phyloP scores from a whole-genome alignment of 2,329 filamentous ascomycete species.

The Grosmannia clavigera region DNA sequence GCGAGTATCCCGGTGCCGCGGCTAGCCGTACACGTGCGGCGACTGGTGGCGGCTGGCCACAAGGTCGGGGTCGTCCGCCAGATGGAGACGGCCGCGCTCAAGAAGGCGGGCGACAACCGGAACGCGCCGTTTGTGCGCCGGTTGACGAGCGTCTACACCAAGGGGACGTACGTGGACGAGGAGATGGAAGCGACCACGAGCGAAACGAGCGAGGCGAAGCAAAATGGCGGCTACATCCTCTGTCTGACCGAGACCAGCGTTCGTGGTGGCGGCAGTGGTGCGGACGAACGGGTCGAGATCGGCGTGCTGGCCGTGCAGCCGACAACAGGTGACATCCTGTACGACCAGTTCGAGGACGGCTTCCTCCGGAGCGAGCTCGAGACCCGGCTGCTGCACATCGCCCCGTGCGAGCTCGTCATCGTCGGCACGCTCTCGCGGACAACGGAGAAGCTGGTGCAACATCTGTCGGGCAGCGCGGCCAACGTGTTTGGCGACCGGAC shows the following conservation, averaged over 20 bases:
- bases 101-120: conserved; percentile 87
- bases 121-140: conserved; percentile 87
- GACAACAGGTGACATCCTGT: conserved; percentile 88
- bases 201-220: not conserved
- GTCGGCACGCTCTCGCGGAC: conserved; percentile 83
- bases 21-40: conserved; percentile 84
- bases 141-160: conserved; percentile 93
- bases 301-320: conserved; percentile 91
- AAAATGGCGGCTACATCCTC: conserved; percentile 74
- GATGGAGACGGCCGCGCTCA: conserved; percentile 87
- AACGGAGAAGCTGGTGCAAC: conserved; percentile 82
- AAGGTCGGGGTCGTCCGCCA: conserved; percentile 95
- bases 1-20: conserved; percentile 91
- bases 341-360: conserved; percentile 90
- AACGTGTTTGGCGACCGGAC: conserved; percentile 89
- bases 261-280: conserved; percentile 35
- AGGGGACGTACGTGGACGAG: conserved; percentile 95
- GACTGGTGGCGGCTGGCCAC: conserved; percentile 80
- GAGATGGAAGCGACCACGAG: conserved; percentile 12
- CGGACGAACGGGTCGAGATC: conserved; percentile 86
- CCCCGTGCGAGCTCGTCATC: conserved; percentile 88
- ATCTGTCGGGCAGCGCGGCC: conserved; percentile 77
- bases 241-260: conserved; percentile 79
- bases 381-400: conserved; percentile 87
- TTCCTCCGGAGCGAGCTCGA: conserved; percentile 97